phyloP scores from a whole-genome alignment of 108 stramenopile genomes.

The Pseudonitzschia multistriata region DNA sequence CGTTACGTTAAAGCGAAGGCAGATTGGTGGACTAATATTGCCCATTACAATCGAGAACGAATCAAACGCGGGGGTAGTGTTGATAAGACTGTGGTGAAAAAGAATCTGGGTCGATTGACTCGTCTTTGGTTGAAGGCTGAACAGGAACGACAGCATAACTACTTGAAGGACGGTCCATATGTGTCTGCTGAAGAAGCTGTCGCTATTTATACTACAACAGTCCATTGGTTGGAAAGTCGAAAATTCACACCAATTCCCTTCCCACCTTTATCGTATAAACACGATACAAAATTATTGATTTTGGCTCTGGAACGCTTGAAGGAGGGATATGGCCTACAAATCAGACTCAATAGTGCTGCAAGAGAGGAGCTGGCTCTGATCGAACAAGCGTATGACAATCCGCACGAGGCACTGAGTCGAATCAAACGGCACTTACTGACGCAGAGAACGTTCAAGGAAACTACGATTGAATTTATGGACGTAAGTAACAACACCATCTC shows the following conservation, averaged over 20 bases:
- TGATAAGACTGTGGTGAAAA: conserved; percentile 99
- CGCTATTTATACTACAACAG: conserved; percentile 99
- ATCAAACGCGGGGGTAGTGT: conserved; percentile 99
- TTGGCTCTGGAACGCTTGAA: conserved; percentile 98
- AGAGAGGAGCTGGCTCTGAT: conserved; percentile 98
- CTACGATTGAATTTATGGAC: conserved; percentile 98
- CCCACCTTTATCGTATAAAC: conserved; percentile 99
- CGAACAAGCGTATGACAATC: conserved; percentile 99
- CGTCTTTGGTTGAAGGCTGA: conserved; percentile 99
- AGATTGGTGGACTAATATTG: conserved; percentile 99
- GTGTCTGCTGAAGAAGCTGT: conserved; percentile 99
- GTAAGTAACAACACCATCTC: not conserved
- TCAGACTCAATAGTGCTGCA: conserved; percentile 92
- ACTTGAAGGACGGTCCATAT: conserved; percentile 98
- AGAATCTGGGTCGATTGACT: conserved; percentile 97
- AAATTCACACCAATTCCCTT: conserved; percentile 99
- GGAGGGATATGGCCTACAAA: conserved; percentile 93
- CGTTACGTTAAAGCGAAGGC: conserved; percentile 99
- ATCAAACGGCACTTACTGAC: conserved; percentile 99
- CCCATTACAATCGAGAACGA: conserved; percentile 98
- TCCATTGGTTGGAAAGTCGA: conserved; percentile 99
- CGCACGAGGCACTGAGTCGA: conserved; percentile 97
- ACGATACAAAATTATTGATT: conserved; percentile 99
- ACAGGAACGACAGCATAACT: conserved; percentile 99
- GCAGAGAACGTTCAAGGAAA: conserved; percentile 99